A percentile compares a stretch with the other conserved stretches of the same genome.
phyloP scores from a whole-genome alignment of 2,329 filamentous ascomycete species.

The Neophaeococcomyces aloes region DNA sequence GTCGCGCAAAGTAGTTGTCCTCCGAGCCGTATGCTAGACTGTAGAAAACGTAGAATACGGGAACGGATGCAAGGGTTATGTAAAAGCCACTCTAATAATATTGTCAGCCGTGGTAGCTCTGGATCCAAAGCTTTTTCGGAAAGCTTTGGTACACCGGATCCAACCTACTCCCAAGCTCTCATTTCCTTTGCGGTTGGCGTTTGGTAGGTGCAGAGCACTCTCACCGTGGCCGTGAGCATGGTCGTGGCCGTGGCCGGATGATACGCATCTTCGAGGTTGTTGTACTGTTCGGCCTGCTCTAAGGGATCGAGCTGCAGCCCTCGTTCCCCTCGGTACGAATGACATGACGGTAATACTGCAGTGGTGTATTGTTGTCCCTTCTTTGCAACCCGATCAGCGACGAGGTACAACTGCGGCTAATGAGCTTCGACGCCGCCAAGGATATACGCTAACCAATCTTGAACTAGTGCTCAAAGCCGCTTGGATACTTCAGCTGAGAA shows the following conservation, averaged over 20 bases:
- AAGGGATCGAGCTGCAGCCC: conserved; percentile 21
- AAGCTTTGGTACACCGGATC: conserved; percentile 11
- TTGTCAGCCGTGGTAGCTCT: conserved; percentile 16
- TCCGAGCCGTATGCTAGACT: conserved; percentile 23
- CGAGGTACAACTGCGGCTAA: neutral
- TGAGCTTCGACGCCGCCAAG: too few relatives aligned
- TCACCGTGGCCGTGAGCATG: conserved; percentile 22
- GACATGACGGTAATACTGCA: conserved; percentile 17
- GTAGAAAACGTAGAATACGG: conserved; percentile 34
- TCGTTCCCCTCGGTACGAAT: conserved; percentile 18
- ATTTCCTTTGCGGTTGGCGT: conserved; percentile 31
- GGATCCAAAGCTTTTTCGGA: neutral
- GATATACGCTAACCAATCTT: too few relatives aligned
- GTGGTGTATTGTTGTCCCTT: neutral
- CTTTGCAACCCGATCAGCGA: neutral
- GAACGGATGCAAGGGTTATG: conserved; percentile 34
- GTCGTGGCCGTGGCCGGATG: conserved; percentile 25
- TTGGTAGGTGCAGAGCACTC: conserved; percentile 23
- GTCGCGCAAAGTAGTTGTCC: conserved; percentile 14
- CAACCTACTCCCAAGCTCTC: conserved; percentile 37
- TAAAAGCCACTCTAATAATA: conserved; percentile 37
- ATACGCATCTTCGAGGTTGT: conserved; percentile 35
- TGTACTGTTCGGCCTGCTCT: conserved; percentile 11
- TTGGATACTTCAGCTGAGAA: too few relatives aligned
- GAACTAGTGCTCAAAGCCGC: too few relatives aligned